Evolutionary conservation across 441 rosid genomes (phyloP), one percentile per base, ranked within the genome.

Genomic region (Gossypium gossypioides): DNA sequence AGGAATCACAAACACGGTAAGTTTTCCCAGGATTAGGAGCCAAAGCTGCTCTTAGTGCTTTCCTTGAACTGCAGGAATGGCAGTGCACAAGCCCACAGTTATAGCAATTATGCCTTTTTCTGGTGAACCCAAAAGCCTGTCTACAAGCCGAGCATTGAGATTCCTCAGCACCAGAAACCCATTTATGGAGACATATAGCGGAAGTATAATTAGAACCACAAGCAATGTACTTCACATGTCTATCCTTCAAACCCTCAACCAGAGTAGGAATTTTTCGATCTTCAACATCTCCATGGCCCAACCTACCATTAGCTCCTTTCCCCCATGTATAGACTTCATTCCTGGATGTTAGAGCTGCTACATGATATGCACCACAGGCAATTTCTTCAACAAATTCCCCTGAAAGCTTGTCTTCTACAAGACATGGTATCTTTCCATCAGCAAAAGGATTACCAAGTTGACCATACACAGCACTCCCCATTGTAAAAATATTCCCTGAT

Each of bases 251-350:
- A 73, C 89, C 87, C 76, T 90, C 97, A 71, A 94, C 95, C 34
- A 90, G 74, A 74, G 92, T 83, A 18, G 98, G 96, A 42, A 82
- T 74, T 83, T 94, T 94, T 16, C 96, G 84, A 80, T 94, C 98
- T 82, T 94, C 98, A 3, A 85, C 27, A 75, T 94, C 98, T 76
- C 97, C 98, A 66, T 91, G 98, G 56, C 98, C 98, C 83, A 94
- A 77, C 79, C 97, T 88, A 74, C 98, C 97, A 77, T 94, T 94
- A 22, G 98, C 97, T 76, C 98, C 97, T 82, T 94, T 94, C 21
- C 98, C 98, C 98, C 97, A 94, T 3, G 96, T 89, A 81, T 87
- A 94, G 37, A 91, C 96, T 82, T 94, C 97, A 73, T 91, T 94
- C 76, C 81, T 82, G n/a, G 91, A 81, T 15, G 96, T 94, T 75